Evolutionary conservation across 129 eudicot species (phyloP), one percentile per base, ranked within the genome.

Genomic region (Dittrichia graveolens): DNA sequence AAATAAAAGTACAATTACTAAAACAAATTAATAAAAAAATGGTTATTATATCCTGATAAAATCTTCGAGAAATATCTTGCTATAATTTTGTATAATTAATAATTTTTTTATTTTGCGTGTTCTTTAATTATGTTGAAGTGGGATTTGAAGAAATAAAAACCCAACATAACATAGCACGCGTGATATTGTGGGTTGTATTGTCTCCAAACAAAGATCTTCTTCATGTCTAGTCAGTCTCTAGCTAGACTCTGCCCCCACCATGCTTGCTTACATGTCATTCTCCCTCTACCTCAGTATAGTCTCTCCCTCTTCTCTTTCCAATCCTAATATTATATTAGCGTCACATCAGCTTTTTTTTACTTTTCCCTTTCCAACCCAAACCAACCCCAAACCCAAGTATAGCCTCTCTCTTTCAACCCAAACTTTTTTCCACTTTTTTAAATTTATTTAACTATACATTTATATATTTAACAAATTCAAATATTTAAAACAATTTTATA

Each of bases 131-230:
- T 57, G 45, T 58, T 44, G 46, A 43, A 75, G 80, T 76, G 75
- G 80, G 16, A 67, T 59, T 76, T 43, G 75, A 76, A 57, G 43
- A 67, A 46, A 66, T 40, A 55, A 42, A 76, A 37, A 52, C 52
- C 80, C 80, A 76, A 76, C 75, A 57, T 47, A 76, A 76, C 75
- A 57, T 47, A 16, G 52, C 69, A 61, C 70, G 78, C 78, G 70
- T 73, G 80, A 58, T 76, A 44, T 76, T 44, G 67, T 56, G 68
- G 80, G 68, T 57, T 44, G 61, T 57, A 14, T 67, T 67, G 75
- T 76, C 42, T 73, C 80, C 40, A 15, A 75, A 65, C 44, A 47
- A 47, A 61, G 47, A 72, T 72, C 77, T 72, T 45, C 58, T 24
- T 24, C 31, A 24, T 24, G 31, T 24, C 0, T 24, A 24, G 31